Evolutionary conservation across 1,284 basidiomycete genomes (phyloP).

Genomic region (Pascua guehoae): DNA sequence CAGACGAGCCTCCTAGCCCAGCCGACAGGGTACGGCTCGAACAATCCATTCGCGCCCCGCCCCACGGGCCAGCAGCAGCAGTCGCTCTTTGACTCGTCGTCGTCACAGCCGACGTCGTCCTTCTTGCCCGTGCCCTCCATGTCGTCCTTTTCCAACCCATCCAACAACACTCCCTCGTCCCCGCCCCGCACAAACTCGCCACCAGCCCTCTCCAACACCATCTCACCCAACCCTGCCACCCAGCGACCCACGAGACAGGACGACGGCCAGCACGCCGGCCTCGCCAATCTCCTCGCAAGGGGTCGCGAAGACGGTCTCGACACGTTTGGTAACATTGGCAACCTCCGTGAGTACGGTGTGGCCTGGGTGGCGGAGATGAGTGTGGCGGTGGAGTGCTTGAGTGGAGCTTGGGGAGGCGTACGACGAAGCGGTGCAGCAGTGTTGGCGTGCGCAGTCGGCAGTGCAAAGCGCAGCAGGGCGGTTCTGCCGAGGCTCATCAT

Average conservation of each 20-base stretch:
- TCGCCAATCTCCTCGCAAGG: conserved; percentile 77
- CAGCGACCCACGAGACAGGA: conserved; percentile 40
- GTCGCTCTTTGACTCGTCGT: conserved; percentile 25
- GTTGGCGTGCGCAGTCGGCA: background rate
- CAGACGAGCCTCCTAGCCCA: conserved; percentile 54
- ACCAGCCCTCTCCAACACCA: background rate
- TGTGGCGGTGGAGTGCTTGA: background rate
- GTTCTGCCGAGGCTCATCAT: no score
- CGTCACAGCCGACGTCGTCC: conserved; percentile 7
- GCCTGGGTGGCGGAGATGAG: background rate
- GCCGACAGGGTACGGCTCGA: conserved; percentile 68
- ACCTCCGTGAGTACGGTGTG: conserved; percentile 58
- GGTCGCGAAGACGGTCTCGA: conserved; percentile 77
- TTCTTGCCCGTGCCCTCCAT: conserved; percentile 33
- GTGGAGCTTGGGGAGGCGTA: background rate
- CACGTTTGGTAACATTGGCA: conserved; percentile 86
- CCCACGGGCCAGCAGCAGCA: conserved; percentile 45
- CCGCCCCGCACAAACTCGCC: conserved; percentile 24
- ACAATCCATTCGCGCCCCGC: conserved; percentile 80
- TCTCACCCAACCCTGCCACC: conserved; percentile 32
- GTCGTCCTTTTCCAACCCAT: conserved; percentile 16
- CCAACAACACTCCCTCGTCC: conserved; percentile 9
- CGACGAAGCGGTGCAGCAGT: background rate
- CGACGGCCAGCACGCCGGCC: conserved; percentile 68
- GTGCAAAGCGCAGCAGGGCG: no score